Evolutionary conservation across 352 stramenopile genomes (phyloP), one percentile per base, ranked within the genome.

Genomic region (Globisporangium heterothallicum): DNA sequence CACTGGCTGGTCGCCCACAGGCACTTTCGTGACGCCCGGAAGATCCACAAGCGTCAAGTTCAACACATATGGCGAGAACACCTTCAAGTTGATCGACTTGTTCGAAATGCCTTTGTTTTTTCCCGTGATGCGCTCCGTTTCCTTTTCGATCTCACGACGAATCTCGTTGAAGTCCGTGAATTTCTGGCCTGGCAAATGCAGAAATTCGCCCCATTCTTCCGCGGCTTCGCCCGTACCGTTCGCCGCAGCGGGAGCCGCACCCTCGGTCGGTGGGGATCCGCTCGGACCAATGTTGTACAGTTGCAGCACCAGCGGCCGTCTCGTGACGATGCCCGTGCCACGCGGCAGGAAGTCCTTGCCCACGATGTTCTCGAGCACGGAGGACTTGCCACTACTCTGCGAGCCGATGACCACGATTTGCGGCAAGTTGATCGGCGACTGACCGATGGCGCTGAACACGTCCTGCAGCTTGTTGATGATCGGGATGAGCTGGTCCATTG

Each of bases 381-480:
- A 96, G 34, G 89, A 98, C 75, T 99, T 99, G 59, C 96, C 96
- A 51, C 82, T 97, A 38, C 88, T 98, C 70, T 99, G 97, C 27
- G 86, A 94, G 52, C 97, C 97, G 63, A 99, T 95, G 30, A 99
- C 97, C 19, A 98, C 96, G 68, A 99, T 99, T 76, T 99, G 95
- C 58, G 97, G 97, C 34, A 99, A 73, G 68, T 99, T 97, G 47
- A 99, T 92, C 19, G 92, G 86, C 44, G 84, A 90, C 70, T 97
- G 90, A 18, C 94, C 94, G 64, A 98, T 98, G 42, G 93, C 92
- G 45, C 75, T 96, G 71, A 98, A 98, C 29, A 99, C 97, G 77
- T 99, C 97, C 84, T 99, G 97, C 9, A 99, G 86, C 79, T 99
- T 99, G 70, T 98, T 99, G 59, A 98, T 97, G 61, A 99, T 98